Evolutionary conservation across 2,329 filamentous ascomycete genomes (phyloP).

Genomic region (Pseudogymnoascus sp.): DNA sequence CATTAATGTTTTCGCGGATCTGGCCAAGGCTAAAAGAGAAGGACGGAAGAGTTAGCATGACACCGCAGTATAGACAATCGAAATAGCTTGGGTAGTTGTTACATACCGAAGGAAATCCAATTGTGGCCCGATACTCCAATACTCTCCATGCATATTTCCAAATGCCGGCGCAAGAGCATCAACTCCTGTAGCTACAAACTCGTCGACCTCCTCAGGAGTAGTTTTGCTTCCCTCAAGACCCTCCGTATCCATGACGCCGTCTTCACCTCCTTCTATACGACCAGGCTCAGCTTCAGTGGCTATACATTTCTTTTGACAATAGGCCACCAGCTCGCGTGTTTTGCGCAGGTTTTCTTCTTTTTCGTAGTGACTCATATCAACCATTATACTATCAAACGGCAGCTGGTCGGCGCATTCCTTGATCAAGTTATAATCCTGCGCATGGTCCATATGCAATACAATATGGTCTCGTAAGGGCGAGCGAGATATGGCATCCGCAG

Average conservation of each 20-base stretch:
- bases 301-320: slow-evolving; percentile 56
- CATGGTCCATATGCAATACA: slow-evolving; percentile 54
- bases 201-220: slow-evolving; percentile 50
- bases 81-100: neutral
- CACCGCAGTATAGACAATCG: neutral
- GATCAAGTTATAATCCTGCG: slow-evolving; percentile 50
- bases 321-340: slow-evolving; percentile 54
- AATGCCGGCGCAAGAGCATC: slow-evolving; percentile 58
- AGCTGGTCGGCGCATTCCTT: slow-evolving; percentile 42
- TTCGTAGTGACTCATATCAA: slow-evolving; percentile 66
- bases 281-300: slow-evolving; percentile 58
- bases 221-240: slow-evolving; percentile 40
- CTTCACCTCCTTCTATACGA: slow-evolving; percentile 12
- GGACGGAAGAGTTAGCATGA: neutral
- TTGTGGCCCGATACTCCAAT: slow-evolving; percentile 23
- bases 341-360: slow-evolving; percentile 57
- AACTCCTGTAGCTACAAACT: slow-evolving; percentile 55
- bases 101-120: slow-evolving; percentile 5
- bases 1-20: slow-evolving; percentile 29
- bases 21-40: slow-evolving; percentile 28
- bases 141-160: slow-evolving; percentile 58
- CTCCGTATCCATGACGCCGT: slow-evolving; percentile 10
- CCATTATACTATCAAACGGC: slow-evolving; percentile 63
- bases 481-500: slow-evolving; percentile 26
- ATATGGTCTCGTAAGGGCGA: slow-evolving; percentile 10